Percentiles rank a stretch among this genome's conserved stretches.
Conservation (phyloP, 768 basidiomycete genomes). For the Macrolepiota albuminosa region DNA sequence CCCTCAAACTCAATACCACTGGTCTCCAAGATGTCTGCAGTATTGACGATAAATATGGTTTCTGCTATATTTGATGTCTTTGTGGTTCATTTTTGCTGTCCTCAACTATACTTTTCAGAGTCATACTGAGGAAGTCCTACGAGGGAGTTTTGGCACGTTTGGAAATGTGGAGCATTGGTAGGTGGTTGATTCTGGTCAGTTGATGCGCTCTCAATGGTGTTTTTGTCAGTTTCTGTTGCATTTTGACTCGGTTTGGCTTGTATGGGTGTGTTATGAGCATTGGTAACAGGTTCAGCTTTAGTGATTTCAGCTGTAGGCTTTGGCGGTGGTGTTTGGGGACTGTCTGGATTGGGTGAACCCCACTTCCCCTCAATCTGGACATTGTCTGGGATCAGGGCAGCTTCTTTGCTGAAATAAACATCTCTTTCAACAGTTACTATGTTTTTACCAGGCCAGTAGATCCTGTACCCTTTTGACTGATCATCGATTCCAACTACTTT, state of each 20-base stretch:
- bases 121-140: conserved; percentile 1
- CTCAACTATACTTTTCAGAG: not conserved
- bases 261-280: too few relatives aligned
- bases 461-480: conserved; percentile 20
- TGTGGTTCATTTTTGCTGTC: not conserved
- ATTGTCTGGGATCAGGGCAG: too few relatives aligned
- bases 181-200: not conserved
- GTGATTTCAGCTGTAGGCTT: too few relatives aligned
- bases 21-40: not conserved
- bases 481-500: conserved; percentile 14
- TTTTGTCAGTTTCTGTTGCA: too few relatives aligned
- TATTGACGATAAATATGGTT: not conserved
- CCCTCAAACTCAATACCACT: not conserved
- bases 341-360: too few relatives aligned
- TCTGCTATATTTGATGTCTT: not conserved
- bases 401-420: conserved; percentile 19
- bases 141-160: conserved; percentile 1
- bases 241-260: too few relatives aligned
- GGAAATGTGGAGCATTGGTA: not conserved
- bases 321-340: not conserved
- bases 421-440: conserved; percentile 22
- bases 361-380: too few relatives aligned
- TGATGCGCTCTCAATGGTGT: too few relatives aligned
- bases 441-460: conserved; percentile 2
- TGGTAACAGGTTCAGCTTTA: too few relatives aligned